Base-by-base conservation (phyloP, 208 protist genomes). In the Angomonas deanei region DNA sequence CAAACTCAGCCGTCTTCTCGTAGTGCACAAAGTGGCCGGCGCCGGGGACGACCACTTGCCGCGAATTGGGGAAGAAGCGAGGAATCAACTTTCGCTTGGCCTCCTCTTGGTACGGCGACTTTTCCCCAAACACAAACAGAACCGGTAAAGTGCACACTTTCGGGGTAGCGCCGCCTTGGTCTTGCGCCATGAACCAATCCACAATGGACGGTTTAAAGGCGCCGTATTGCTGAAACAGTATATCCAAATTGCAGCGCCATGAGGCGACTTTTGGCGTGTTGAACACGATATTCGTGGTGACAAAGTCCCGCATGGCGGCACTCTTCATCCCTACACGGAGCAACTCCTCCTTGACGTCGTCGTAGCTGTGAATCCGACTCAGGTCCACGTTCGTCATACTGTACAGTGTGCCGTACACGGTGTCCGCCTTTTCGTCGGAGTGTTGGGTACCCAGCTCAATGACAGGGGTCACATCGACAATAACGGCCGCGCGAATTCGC, bases 21-120 rank as follows among this genome's bases (percentile, higher is more conserved):
- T 91, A 91, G 56, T 95, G 88, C 38, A 92, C 81, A 80, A 91
- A 95, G 66, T 95, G 88, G 0, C 83, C 85, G 1, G 84, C 78
- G 21, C 78, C 86, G 6, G 42, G 42, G 33, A 95, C 70, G 58
- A 76, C 88, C 26, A 87, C 79, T 71, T 88, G 73, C 56, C 24
- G 64, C 3, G 70, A 60, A 39, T 86, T 82, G 0, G 85, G 72
- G 46, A 95, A 95, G 66, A 88, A 88, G 4, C 10, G 42, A 21
- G 70, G 15, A 34, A 92, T 82, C 11, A 65, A 56, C 23, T 26
- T 63, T 1, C 79, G 61, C 38, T 78, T 64, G 46, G 53, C 72
- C 11, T 67, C 15, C 23, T 72, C 70, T 56, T 95, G 92, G 65
- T 91, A 92, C 24, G 84, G 82, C 30, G 84, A 92, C 48, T 80